Conservation (phyloP, 1,284 basidiomycete species). For the Sporisorium sorghi region DNA sequence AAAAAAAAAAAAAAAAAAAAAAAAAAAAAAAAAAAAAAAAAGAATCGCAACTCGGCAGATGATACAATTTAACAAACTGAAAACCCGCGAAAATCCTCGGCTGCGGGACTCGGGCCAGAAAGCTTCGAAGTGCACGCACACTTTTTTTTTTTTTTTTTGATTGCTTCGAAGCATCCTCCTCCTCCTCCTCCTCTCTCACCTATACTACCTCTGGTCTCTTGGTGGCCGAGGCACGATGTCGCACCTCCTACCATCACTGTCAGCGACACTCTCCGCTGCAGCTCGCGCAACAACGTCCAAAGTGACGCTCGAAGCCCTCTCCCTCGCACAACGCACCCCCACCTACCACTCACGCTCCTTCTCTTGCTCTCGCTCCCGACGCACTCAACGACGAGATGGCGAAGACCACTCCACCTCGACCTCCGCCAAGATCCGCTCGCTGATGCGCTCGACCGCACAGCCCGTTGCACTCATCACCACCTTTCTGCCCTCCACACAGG, state of each 20-base stretch:
- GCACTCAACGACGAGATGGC: neutral
- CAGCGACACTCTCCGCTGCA: slow-evolving; percentile 4
- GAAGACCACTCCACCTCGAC: no score
- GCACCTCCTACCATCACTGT: neutral
- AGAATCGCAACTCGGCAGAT: no score
- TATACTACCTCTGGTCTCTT: no score
- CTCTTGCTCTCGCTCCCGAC: neutral
- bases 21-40: no score
- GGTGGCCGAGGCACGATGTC: neutral
- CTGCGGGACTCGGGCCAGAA: no score
- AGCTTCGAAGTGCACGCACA: no score
- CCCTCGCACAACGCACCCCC: neutral
- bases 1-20: no score
- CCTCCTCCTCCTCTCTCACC: no score
- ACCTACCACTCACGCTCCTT: neutral
- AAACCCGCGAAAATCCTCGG: no score
- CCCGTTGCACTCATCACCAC: slow-evolving; percentile 41
- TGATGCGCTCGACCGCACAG: slow-evolving; percentile 44
- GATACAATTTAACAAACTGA: no score
- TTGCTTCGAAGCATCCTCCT: no score
- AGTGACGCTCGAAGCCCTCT: slow-evolving; percentile 21
- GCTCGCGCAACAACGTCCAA: slow-evolving; percentile 27
- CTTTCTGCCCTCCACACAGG: slow-evolving; percentile 15
- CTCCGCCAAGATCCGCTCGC: slow-evolving; percentile 18
- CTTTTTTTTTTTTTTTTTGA: no score